A percentile compares a stretch with the other conserved stretches of the same genome.
Evolutionary conservation across 768 basidiomycete genomes (phyloP).

Genomic region (Pulveroboletus sp.): DNA sequence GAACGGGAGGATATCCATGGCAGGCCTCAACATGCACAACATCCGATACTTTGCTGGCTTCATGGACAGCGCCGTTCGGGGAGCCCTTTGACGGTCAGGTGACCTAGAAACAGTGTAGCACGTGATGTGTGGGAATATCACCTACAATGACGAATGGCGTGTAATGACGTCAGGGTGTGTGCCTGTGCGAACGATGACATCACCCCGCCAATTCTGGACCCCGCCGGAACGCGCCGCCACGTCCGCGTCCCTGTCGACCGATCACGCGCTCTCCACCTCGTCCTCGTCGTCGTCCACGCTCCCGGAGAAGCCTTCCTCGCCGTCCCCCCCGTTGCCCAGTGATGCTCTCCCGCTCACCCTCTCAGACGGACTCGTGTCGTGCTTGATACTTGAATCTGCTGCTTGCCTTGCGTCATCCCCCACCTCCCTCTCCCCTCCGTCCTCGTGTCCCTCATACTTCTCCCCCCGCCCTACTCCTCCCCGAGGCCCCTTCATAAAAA

Average conservation of each 20-base stretch:
- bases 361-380: conserved; percentile 16
- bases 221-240: conserved; percentile 25
- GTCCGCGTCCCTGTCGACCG: conserved; percentile 18
- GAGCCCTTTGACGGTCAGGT: conserved; percentile 31
- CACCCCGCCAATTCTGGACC: conserved; percentile 25
- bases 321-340: conserved; percentile 8
- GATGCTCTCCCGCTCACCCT: conserved; percentile 5
- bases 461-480: conserved; percentile 24
- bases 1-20: conserved; percentile 94
- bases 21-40: conserved; percentile 79
- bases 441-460: conserved; percentile 28
- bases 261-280: conserved; percentile 12
- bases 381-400: conserved; percentile 7
- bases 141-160: not conserved
- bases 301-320: conserved; percentile 11
- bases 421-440: conserved; percentile 18
- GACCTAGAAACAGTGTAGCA: conserved; percentile 6
- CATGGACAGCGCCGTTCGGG: conserved; percentile 64
- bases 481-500: conserved; percentile 16
- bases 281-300: conserved; percentile 21
- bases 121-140: not conserved
- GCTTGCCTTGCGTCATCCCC: conserved; percentile 23
- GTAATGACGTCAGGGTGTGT: conserved; percentile 26
- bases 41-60: conserved; percentile 68
- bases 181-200: conserved; percentile 27